Evolutionary conservation across 2,329 filamentous ascomycete species (phyloP), one percentile per base, ranked within the genome.

Genomic region (Alternaria dauci): DNA sequence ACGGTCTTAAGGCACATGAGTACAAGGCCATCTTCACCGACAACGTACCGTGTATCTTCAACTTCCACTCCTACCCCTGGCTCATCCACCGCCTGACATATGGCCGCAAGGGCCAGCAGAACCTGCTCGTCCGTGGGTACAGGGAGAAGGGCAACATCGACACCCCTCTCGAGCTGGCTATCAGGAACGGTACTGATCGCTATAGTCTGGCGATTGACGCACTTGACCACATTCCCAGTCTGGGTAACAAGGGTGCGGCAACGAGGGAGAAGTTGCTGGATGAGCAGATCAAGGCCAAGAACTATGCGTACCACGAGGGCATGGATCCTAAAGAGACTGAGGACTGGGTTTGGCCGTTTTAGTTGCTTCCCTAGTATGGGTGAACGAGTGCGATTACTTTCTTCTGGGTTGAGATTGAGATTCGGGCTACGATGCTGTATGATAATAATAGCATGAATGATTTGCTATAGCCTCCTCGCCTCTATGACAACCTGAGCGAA

Each of bases 71-170:
- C 32, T 93, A 94, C 80, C 91, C 91, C 8, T 93, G 89, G 89
- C 83, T 94, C 71, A 86, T 94, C 52, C 91, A 93, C 80, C 85
- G 91, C 52, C 79, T 94, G 68, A 91, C 90, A 0, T 93, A 93
- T 81, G 90, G 90, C 80, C 87, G 91, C 1, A 88, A 88, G 2
- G 90, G 90, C 5, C 87, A 85, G 75, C 75, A 83, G 46, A 88
- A 91, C 77, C 78, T 93, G 63, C 88, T 91, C 70, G 91, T 94
- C n/a, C 84, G 88, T 32, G 91, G 91, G 1, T 94, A 93, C 82
- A 88, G 86, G 72, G 91, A 94, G 82, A 93, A 94, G 84, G 91
- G 91, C 47, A 94, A 93, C 76, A 93, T 93, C 68, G 90, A 94
- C 75, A 93, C 91, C 0, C 91, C 91, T 1, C 86, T 93, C 20